Percentiles rank a stretch among this genome's conserved stretches.
phyloP scores from a whole-genome alignment of 2,329 filamentous ascomycete genomes.

The Alternaria arbusti region DNA sequence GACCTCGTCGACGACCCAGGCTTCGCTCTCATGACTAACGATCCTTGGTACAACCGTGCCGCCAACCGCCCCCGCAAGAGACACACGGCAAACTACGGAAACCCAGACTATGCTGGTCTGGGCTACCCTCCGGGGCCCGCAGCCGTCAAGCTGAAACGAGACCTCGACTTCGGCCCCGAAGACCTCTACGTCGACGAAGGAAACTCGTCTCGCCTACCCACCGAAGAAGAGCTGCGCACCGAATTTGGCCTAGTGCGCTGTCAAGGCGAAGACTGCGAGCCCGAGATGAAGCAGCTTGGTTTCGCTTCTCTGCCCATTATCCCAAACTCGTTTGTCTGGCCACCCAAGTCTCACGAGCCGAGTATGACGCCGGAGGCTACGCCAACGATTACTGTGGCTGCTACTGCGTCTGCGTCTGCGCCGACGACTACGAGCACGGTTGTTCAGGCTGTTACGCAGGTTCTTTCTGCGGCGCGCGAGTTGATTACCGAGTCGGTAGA shows the following conservation, averaged over 20 bases:
- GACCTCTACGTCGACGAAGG: neutral
- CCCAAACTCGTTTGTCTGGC: too few relatives aligned
- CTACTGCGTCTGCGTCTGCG: neutral
- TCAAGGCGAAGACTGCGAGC: neutral
- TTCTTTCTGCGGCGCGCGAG: neutral
- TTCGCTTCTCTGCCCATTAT: neutral
- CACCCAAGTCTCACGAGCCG: too few relatives aligned
- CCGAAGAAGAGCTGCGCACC: neutral
- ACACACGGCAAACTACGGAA: neutral
- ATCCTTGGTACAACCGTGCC: neutral
- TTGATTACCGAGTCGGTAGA: neutral
- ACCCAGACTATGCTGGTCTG: neutral
- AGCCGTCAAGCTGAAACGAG: neutral
- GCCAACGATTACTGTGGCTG: too few relatives aligned
- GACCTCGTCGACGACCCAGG: neutral
- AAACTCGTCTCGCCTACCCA: neutral
- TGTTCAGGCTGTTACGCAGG: neutral
- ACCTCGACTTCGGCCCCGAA: neutral
- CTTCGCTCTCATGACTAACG: neutral
- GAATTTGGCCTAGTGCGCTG: slow-evolving; percentile 1
- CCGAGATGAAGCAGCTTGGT: slow-evolving; percentile 1
- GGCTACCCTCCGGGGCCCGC: neutral
- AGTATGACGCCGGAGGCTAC: too few relatives aligned
- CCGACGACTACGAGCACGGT: neutral
- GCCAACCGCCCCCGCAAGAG: neutral